Evolutionary conservation across 305 asterid species (phyloP).

Genomic region (Fraxinus greggii): DNA sequence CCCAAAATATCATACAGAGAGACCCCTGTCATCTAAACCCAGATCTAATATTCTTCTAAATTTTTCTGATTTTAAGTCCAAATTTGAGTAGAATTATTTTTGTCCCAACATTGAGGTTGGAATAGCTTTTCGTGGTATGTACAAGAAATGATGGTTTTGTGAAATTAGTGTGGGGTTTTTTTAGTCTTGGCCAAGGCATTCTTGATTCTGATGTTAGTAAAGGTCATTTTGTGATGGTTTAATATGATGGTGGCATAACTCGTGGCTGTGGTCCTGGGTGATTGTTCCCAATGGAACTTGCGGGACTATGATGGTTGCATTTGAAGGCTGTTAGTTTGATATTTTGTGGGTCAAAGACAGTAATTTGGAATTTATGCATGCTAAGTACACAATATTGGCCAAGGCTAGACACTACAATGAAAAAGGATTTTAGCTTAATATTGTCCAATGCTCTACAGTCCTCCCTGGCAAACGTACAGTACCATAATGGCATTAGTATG

Average conservation of each 20-base stretch:
- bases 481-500: not conserved
- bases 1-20: not conserved
- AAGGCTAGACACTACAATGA: not conserved
- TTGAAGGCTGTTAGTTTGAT: not conserved
- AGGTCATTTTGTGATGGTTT: not conserved
- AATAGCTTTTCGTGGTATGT: not conserved
- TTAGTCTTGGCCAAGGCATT: not conserved
- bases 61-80: not conserved
- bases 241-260: not conserved
- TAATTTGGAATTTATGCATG: not conserved
- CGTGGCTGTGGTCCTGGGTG: not conserved
- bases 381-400: not conserved
- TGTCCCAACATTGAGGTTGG: not conserved
- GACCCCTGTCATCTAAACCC: not conserved
- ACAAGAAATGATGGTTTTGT: not conserved
- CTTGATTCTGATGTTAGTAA: not conserved
- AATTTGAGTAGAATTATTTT: not conserved
- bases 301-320: not conserved
- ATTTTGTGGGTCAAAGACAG: not conserved
- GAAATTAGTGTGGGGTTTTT: not conserved
- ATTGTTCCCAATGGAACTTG: not conserved
- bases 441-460: not conserved
- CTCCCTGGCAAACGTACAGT: not conserved
- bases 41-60: not conserved
- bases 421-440: not conserved